Evolutionary conservation across 2,329 filamentous ascomycete species (phyloP), one percentile per base, ranked within the genome.

Genomic region (Cyanodermella asteris): DNA sequence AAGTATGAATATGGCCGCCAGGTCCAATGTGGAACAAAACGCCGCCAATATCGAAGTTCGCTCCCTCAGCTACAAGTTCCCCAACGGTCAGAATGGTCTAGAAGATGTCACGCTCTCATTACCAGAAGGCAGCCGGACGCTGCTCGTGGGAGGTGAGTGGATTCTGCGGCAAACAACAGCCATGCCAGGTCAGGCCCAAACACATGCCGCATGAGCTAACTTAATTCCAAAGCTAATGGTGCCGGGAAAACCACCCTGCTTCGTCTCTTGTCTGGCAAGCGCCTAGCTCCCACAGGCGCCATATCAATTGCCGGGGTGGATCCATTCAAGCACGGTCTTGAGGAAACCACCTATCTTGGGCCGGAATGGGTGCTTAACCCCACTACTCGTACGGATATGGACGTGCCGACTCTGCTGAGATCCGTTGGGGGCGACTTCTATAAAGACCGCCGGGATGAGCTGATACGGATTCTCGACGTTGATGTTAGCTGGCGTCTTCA

Each of bases 331-430:
- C 64, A 81, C 18, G 69, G 72, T 7, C 67, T 93, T 15, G 77
- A 91, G 51, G 87, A 87, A 33, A 84, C 97, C 16, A 94, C 84
- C 13, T 97, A 97, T 50, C 73, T 97, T 6, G 87, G 87, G 1
- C 67, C 93, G 1, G 87, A 97, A 58, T 97, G 87, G 87, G 87
- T 94, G 3, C 64, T 97, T 7, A 94, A 94, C 56, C 78, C 77
- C 24, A 91, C 94, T 40, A 87, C 94, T 23, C 75, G 84, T 25
- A 90, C 74, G 16, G 87, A 97, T 49, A 91, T 97, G 37, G 80
- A 78, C 30, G 84, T 97, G 4, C 64, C 63, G 4, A 82, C 90
- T 36, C 66, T 97, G 5, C 67, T 97, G 14, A 56, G 68, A 24
- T 80, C 71, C 3, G 77, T 97, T 0, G 87, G 87, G 31, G 87